Evolutionary conservation across 202 grass and related monocot genomes (phyloP).

Genomic region (Dendrocalamus latiflorus): DNA sequence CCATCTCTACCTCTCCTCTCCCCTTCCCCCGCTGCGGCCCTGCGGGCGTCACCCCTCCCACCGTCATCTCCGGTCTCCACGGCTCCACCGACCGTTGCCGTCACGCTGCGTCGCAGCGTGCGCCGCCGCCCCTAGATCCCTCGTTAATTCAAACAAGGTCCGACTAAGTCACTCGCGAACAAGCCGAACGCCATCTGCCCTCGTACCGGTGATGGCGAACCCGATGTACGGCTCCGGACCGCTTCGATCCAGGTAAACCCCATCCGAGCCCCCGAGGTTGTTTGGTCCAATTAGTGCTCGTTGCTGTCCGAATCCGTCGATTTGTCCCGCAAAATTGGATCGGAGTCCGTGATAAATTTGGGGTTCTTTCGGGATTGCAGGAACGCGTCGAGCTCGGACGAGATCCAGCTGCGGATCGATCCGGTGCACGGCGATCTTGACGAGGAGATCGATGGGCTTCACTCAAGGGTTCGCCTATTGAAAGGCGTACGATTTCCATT

Average conservation of each 20-base stretch:
- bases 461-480: conserved; percentile 53
- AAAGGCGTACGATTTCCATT: conserved; percentile 53
- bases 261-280: neutral
- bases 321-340: neutral
- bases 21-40: neutral
- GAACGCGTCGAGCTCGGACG: conserved; percentile 49
- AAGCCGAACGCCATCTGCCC: neutral
- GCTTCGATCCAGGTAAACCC: conserved; percentile 62
- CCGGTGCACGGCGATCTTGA: conserved; percentile 70
- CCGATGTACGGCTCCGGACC: conserved; percentile 53
- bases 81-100: neutral
- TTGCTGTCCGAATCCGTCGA: neutral
- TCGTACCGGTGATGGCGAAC: conserved; percentile 40
- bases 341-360: neutral
- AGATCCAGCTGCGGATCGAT: conserved; percentile 89
- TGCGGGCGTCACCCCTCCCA: neutral
- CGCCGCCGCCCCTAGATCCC: neutral
- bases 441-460: conserved; percentile 68
- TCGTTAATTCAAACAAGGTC: neutral
- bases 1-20: neutral
- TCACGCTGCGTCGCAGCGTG: neutral
- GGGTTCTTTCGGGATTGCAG: conserved; percentile 20
- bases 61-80: neutral
- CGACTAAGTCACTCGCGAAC: neutral
- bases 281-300: neutral